Conservation (phyloP, 2,329 filamentous ascomycete species). For the Trichoderma semiorbis region DNA sequence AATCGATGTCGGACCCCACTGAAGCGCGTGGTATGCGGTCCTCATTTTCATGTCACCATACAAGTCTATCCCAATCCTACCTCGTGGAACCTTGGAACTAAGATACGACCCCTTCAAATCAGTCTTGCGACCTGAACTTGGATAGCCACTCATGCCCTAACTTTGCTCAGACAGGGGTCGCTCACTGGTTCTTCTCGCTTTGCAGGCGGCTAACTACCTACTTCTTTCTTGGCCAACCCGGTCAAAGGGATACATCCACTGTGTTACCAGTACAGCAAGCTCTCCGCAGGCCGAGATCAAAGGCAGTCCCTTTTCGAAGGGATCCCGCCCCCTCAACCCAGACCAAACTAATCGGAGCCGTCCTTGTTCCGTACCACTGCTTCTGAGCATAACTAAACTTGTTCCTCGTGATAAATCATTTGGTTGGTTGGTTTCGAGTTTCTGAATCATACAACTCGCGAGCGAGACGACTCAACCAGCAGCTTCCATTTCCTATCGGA, state of each 20-base stretch:
- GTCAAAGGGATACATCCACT: slow-evolving; percentile 13
- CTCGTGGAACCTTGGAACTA: slow-evolving; percentile 20
- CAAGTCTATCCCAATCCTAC: slow-evolving; percentile 20
- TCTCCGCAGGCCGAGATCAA: slow-evolving; percentile 11
- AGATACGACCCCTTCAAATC: slow-evolving; percentile 20
- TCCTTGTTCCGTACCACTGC: slow-evolving; percentile 3
- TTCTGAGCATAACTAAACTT: neutral
- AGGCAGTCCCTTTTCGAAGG: slow-evolving; percentile 10
- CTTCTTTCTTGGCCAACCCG: slow-evolving; percentile 15
- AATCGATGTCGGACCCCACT: slow-evolving; percentile 14
- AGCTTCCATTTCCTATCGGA: neutral
- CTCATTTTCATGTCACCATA: slow-evolving; percentile 19
- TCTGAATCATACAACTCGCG: neutral
- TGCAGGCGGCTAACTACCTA: slow-evolving; percentile 19
- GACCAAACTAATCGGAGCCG: slow-evolving; percentile 2
- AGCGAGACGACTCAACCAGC: neutral
- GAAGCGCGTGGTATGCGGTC: slow-evolving; percentile 6
- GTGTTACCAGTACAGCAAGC: slow-evolving; percentile 1
- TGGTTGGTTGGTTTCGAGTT: slow-evolving; percentile 4
- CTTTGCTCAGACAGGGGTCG: slow-evolving; percentile 15
- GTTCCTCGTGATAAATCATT: neutral
- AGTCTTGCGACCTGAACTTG: slow-evolving; percentile 17
- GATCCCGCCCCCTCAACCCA: slow-evolving; percentile 16
- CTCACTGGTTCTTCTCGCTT: slow-evolving; percentile 24
- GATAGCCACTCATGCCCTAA: slow-evolving; percentile 19